A percentile compares a stretch with the other conserved stretches of the same genome.
Evolutionary conservation across 139 green algal genomes (phyloP).

Genomic region (Picochlorum costavermella): DNA sequence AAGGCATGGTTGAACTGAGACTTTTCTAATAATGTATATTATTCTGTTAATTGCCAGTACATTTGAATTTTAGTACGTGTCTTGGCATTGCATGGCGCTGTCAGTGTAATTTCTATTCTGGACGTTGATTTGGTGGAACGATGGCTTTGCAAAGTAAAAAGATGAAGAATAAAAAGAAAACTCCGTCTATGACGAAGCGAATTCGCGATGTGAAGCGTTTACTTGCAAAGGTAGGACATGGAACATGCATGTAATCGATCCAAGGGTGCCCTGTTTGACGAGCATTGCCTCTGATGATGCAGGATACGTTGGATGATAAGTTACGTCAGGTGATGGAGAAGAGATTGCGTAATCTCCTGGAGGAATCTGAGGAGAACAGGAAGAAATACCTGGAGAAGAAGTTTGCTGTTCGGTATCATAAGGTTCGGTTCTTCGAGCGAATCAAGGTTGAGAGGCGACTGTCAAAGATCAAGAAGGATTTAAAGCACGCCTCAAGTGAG

Average conservation of each 20-base stretch:
- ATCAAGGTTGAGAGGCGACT: conserved; percentile 73
- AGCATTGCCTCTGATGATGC: not conserved
- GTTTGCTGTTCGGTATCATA: conserved; percentile 62
- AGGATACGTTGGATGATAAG: not conserved
- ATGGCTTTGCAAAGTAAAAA: conserved; percentile 8
- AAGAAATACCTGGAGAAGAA: conserved; percentile 45
- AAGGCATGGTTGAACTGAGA: conserved; percentile 56
- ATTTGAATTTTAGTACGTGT: not conserved
- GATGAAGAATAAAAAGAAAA: conserved; percentile 16
- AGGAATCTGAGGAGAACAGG: conserved; percentile 11
- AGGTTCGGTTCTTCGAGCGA: conserved; percentile 81
- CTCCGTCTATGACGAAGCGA: conserved; percentile 43
- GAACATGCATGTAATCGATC: not conserved
- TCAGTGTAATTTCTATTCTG: not conserved
- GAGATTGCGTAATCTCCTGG: conserved; percentile 45
- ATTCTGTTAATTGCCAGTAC: not conserved
- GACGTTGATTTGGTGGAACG: not conserved
- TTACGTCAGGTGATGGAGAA: conserved; percentile 41
- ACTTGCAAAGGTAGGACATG: conserved; percentile 37
- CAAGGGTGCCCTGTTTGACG: not conserved
- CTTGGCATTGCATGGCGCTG: not conserved
- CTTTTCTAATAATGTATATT: conserved; percentile 27
- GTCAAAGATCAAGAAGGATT: conserved; percentile 30
- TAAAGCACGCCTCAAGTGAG: conserved; percentile 4
- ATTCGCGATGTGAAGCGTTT: conserved; percentile 52